Evolutionary conservation across 805 yeast genomes (phyloP), one percentile per base, ranked within the genome.

Genomic region (Yarrowia alimentaria): DNA sequence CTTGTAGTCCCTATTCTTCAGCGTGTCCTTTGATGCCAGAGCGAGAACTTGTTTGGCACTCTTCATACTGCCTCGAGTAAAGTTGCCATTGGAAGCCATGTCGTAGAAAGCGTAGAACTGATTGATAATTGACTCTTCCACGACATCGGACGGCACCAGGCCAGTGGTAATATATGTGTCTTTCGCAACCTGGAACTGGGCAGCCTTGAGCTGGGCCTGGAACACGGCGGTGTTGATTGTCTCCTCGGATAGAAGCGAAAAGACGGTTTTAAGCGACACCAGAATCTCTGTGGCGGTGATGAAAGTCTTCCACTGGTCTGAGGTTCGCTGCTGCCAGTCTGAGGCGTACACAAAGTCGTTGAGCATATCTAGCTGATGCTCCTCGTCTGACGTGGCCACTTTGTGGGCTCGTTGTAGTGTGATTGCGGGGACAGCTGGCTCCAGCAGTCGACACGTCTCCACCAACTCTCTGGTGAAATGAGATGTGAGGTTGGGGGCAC

Each of bases 51-150:
- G 60, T 17, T 59, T 55, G 0, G 75, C 75, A 29, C 68, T 68
- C 22, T 59, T 60, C 61, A 75, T 63, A 16, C 68, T 69, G 5
- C 74, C 74, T 49, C 72, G 61, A 4, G 64, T 56, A 20, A 61
- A 59, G 19, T 66, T 62, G 5, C 77, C 74, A 56, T 68, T 73
- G 1, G 75, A 59, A 0, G 78, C 75, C 25, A 58, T 60, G 42
- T 73, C 73, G 56, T 68, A 73, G 50, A 69, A 70, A 25, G 64
- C 63, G 70, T 76, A 69, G 51, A 73, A 73, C 13, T 61, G 54
- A 3, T 45, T 47, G 34, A 61, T 33, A 3, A 58, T 48, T 2
- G 52, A n/a, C 10, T 32, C 17, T 11, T 52, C 55, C 12, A 47
- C 51, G 12, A 17, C 19, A 7, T 38, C 25, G 10, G 55, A 14